phyloP scores from a whole-genome alignment of 2,329 filamentous ascomycete genomes.

The Neocucurbitaria cava region DNA sequence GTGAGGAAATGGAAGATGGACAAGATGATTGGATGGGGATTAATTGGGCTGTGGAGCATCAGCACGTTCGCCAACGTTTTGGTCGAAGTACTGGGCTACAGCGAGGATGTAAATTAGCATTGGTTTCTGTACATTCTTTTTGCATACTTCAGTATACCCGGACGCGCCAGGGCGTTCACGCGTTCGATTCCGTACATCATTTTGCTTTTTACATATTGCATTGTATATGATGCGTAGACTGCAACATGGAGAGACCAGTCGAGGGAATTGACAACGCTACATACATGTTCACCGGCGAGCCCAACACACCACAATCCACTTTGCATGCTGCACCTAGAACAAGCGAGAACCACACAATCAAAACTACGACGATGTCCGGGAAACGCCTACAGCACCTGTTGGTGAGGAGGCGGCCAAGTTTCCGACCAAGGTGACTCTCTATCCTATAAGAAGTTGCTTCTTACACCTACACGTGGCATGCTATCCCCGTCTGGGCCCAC shows the following conservation, averaged over 20 bases:
- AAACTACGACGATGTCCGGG: neutral
- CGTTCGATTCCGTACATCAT: neutral
- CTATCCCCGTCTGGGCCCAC: slow-evolving; percentile 2
- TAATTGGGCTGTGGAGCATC: slow-evolving; percentile 81
- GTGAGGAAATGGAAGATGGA: slow-evolving; percentile 48
- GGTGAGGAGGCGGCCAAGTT: neutral
- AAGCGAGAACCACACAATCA: slow-evolving; percentile 12
- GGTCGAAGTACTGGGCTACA: slow-evolving; percentile 68
- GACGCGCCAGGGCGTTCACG: neutral
- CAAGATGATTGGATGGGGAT: slow-evolving; percentile 70
- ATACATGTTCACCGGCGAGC: slow-evolving; percentile 13
- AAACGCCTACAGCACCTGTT: slow-evolving; percentile 4
- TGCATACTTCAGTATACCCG: neutral
- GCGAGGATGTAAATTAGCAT: slow-evolving; percentile 35
- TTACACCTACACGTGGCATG: slow-evolving; percentile 26
- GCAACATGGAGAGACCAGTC: neutral
- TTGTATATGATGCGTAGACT: neutral
- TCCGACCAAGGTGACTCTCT: slow-evolving; percentile 4
- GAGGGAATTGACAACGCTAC: slow-evolving; percentile 1
- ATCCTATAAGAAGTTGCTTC: slow-evolving; percentile 1
- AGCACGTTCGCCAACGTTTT: slow-evolving; percentile 83
- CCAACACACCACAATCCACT: slow-evolving; percentile 3
- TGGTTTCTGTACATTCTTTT: neutral
- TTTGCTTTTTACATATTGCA: neutral
- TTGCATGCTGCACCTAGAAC: slow-evolving; percentile 14